Base-by-base conservation (phyloP, 1,139 yeast genomes). In the Diutina siamensis region DNA sequence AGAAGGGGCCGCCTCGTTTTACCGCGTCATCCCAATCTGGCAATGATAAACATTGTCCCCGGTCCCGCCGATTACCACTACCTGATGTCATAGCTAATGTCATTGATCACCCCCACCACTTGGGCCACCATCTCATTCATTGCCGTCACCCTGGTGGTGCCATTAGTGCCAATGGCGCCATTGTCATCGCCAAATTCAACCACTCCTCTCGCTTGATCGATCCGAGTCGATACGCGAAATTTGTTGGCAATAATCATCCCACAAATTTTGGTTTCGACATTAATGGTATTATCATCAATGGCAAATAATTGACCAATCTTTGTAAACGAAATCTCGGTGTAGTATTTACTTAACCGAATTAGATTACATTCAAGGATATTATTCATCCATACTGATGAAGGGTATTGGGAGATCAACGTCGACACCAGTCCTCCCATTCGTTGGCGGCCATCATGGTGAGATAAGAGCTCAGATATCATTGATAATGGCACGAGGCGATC, bases 81-180 rank as follows among this genome's bases (percentile, higher is more conserved):
- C n/a, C n/a, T n/a, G n/a, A n/a, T n/a, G n/a, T n/a, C 42, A 15
- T 38, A 38, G 7, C 32, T 25, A 15, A 38, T 38, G 15, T 38
- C 42, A 25, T 38, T 38, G 2, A 38, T 25, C 13, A 38, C n/a
- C 21, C 21, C 32, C 20, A 38, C 32, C 42, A 38, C 42, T n/a
- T 25, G 32, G 13, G 12, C 20, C 2, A 38, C 32, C 13, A 12
- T 20, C 17, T n/a, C 13, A 12, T 38, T 38, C 2, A 25, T 12
- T 12, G 42, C 28, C 28, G 28, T n/a, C n/a, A n/a, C n/a, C n/a
- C n/a, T n/a, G n/a, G n/a, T n/a, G n/a, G n/a, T n/a, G n/a, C n/a
- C n/a, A n/a, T n/a, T n/a, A n/a, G n/a, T n/a, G n/a, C n/a, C n/a
- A n/a, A n/a, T 21, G 5, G 40, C 40, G 2, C 28, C 17, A 1